Evolutionary conservation across 1,284 basidiomycete species (phyloP), one percentile per base, ranked within the genome.

Genomic region (Thelephora terrestris): DNA sequence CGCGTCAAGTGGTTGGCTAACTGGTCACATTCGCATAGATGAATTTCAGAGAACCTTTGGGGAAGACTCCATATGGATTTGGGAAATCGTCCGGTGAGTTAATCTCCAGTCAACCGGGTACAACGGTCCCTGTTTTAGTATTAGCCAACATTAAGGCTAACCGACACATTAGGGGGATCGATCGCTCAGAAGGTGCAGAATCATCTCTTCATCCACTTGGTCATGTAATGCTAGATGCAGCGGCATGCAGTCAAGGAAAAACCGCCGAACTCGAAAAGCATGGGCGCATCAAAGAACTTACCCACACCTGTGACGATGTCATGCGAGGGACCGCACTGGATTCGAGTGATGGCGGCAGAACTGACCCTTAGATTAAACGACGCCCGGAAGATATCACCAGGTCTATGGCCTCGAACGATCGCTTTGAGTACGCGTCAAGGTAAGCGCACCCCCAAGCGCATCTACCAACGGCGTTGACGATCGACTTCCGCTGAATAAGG

Each of bases 211-310:
- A 38, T 42, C 29, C 10, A 14, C 20, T 25, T 34, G 36, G 29
- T 10, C 14, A 32, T 14, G 3, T 10, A 32, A 12, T 32, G 29
- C 14, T 20, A 9, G 9, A 16, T 12, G 21, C 16, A n/a, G 10
- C 6, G 18, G 39, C 2, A 18, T n/a, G 25, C 57, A 90, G 93
- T 96, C 42, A 93, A 91, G 61, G 87, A 91, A 58, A 91, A 92
- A 62, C 75, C 85, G 3, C 71, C 76, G 0, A 70, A 85, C 36
- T 82, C 77, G 53, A 96, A 96, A 68, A 92, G 88, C 55, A 97
- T 97, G 93, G 70, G 92, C 46, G 91, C 91, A 0, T 85, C 90
- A 9, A 97, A 97, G 64, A 96, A 95, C 59, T 77, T 95, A 20
- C 80, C 84, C 0, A 79, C 81, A 20, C 78, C 84, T 1, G 81